phyloP scores from a whole-genome alignment of 768 basidiomycete genomes.

The Fomitopsis serialis region DNA sequence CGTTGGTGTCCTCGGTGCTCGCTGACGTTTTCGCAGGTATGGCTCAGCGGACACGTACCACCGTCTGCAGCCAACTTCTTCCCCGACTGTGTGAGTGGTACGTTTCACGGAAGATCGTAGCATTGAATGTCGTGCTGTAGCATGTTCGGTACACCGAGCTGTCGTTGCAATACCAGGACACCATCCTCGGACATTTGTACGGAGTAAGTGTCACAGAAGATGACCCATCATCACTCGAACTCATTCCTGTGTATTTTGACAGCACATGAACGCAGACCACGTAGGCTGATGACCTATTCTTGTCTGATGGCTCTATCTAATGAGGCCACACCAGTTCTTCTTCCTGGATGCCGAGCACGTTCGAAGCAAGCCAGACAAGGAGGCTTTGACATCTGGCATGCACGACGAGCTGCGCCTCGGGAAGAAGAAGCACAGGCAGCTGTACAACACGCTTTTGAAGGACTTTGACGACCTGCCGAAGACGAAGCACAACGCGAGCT shows the following conservation, averaged over 20 bases:
- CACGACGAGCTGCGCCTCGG: slow-evolving; percentile 6
- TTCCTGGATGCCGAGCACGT: slow-evolving; percentile 25
- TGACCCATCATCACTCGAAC: slow-evolving; percentile 25
- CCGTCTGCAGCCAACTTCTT: slow-evolving; percentile 78
- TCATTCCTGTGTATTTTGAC: slow-evolving; percentile 9
- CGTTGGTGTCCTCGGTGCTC: slow-evolving; percentile 5
- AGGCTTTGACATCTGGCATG: neutral
- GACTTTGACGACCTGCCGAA: slow-evolving; percentile 65
- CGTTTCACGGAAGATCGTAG: slow-evolving; percentile 7
- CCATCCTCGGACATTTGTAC: slow-evolving; percentile 79
- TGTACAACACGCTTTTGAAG: slow-evolving; percentile 53
- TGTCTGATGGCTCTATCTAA: neutral
- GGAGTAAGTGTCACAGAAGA: slow-evolving; percentile 49
- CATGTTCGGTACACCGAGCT: slow-evolving; percentile 70
- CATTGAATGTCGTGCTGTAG: slow-evolving; percentile 22
- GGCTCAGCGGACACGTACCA: slow-evolving; percentile 78
- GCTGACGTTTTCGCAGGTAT: slow-evolving; percentile 32
- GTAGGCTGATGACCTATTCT: slow-evolving; percentile 26
- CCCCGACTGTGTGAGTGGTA: slow-evolving; percentile 69
- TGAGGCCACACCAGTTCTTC: slow-evolving; percentile 22
- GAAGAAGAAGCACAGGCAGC: slow-evolving; percentile 17
- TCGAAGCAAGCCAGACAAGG: neutral
- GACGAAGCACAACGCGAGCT: slow-evolving; percentile 40
- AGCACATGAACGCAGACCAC: slow-evolving; percentile 87
- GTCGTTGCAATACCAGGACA: slow-evolving; percentile 80